Evolutionary conservation across 768 basidiomycete species (phyloP).

Genomic region (Mycena crocata): DNA sequence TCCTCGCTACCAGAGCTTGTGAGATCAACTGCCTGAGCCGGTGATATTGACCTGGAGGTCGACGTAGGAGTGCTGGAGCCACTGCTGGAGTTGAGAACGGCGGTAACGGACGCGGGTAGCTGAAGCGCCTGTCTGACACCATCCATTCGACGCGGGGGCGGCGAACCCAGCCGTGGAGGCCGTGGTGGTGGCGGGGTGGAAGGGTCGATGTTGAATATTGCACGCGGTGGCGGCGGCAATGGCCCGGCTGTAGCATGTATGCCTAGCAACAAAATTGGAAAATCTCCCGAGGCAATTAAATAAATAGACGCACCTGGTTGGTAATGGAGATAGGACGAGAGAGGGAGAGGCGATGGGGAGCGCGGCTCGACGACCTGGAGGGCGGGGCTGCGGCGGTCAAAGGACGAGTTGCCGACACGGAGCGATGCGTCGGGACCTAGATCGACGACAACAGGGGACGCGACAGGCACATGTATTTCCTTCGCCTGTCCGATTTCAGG

Average conservation of each 20-base stretch:
- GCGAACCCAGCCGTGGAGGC: slow-evolving; percentile 70
- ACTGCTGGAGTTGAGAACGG: slow-evolving; percentile 54
- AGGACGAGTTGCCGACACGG: slow-evolving; percentile 37
- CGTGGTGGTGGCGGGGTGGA: slow-evolving; percentile 66
- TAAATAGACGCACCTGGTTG: slow-evolving; percentile 61
- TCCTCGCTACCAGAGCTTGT: slow-evolving; percentile 14
- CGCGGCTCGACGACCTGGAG: slow-evolving; percentile 38
- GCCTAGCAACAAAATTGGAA: slow-evolving; percentile 44
- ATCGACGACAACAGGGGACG: slow-evolving; percentile 69
- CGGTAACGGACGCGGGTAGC: slow-evolving; percentile 65
- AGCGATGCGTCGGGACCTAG: slow-evolving; percentile 48
- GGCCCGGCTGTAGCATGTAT: slow-evolving; percentile 80
- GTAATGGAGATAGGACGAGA: slow-evolving; percentile 66
- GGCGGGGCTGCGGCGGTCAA: slow-evolving; percentile 36
- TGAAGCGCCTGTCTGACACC: slow-evolving; percentile 70
- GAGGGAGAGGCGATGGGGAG: slow-evolving; percentile 34
- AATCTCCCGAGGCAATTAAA: slow-evolving; percentile 4
- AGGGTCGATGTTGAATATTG: slow-evolving; percentile 59
- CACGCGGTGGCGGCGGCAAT: slow-evolving; percentile 75
- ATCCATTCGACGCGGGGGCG: slow-evolving; percentile 58
- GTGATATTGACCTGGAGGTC: slow-evolving; percentile 30
- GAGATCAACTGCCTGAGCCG: slow-evolving; percentile 14
- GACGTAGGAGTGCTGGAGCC: slow-evolving; percentile 37
- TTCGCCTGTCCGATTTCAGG: slow-evolving; percentile 74
- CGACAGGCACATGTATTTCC: slow-evolving; percentile 68